Evolutionary conservation across 2,329 filamentous ascomycete genomes (phyloP).

Genomic region (Hysterium pulicare): DNA sequence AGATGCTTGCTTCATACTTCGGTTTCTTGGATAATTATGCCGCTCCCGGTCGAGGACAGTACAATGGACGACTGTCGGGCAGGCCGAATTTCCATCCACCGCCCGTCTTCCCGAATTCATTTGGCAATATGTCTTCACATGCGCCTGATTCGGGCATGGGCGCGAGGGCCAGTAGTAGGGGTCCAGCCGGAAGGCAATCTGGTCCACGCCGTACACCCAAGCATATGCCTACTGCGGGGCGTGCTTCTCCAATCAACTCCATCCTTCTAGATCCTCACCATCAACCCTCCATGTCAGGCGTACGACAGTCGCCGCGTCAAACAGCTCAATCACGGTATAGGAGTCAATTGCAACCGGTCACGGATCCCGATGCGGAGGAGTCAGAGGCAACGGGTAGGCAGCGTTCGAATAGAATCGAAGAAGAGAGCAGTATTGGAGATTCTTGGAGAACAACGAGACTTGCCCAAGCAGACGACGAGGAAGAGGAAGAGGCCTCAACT

Average conservation of each 20-base stretch:
- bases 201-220: slow-evolving; percentile 23
- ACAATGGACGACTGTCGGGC: slow-evolving; percentile 42
- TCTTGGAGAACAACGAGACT: slow-evolving; percentile 50
- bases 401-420: slow-evolving; percentile 34
- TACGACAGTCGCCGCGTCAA: slow-evolving; percentile 46
- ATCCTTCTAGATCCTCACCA: slow-evolving; percentile 73
- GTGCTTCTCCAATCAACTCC: slow-evolving; percentile 64
- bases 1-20: slow-evolving; percentile 97
- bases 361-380: slow-evolving; percentile 14
- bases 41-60: slow-evolving; percentile 22
- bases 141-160: slow-evolving; percentile 52
- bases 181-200: slow-evolving; percentile 19
- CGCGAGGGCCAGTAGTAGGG: slow-evolving; percentile 24
- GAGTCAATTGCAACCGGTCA: slow-evolving; percentile 18
- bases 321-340: slow-evolving; percentile 48
- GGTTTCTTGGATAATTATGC: slow-evolving; percentile 89
- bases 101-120: slow-evolving; percentile 69
- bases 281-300: slow-evolving; percentile 56
- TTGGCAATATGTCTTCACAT: slow-evolving; percentile 34
- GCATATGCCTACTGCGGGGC: slow-evolving; percentile 14
- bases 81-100: slow-evolving; percentile 67
- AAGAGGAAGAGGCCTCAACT: slow-evolving; percentile 44
- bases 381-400: slow-evolving; percentile 5
- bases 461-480: slow-evolving; percentile 43
- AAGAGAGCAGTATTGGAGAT: slow-evolving; percentile 60